A percentile compares a stretch with the other conserved stretches of the same genome.
These are phyloP conservation scores for Cyclotella choctawhatcheeana DNA, from an alignment of 108 stramenopile genomes.

Conservation along the genomic window DNA sequence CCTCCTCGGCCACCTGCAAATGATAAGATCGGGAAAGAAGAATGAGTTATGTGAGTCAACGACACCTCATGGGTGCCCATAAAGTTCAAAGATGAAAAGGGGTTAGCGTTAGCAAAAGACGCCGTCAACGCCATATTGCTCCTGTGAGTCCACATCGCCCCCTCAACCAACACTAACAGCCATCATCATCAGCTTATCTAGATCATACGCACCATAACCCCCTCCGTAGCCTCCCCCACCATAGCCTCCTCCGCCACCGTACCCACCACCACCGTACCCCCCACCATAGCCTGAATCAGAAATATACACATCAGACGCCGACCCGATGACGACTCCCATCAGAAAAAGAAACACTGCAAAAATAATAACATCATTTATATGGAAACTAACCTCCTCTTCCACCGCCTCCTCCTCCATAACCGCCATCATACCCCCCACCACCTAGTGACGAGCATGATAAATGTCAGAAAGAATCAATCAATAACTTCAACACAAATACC, in stretches of 20 bases:
- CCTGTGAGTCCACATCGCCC: too few relatives aligned
- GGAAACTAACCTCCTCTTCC: constrained; percentile 35
- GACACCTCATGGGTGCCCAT: neutral
- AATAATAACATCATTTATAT: neutral
- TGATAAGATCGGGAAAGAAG: neutral
- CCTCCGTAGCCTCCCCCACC: constrained; percentile 27
- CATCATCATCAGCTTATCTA: neutral
- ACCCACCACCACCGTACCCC: neutral
- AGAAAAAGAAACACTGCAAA: neutral
- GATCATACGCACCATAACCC: constrained; percentile 9
- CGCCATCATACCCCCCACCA: constrained; percentile 32
- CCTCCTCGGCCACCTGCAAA: constrained; percentile 28
- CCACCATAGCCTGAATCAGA: constrained; percentile 5
- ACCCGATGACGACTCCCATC: neutral
- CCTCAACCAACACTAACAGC: too few relatives aligned
- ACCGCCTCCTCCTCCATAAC: constrained; percentile 49
- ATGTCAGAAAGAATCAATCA: too few relatives aligned
- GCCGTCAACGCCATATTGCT: too few relatives aligned
- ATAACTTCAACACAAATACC: too few relatives aligned
- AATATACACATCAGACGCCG: neutral
- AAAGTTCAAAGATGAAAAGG: too few relatives aligned
- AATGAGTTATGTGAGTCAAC: neutral
- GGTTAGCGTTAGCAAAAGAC: constrained; percentile 1
- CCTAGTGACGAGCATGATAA: too few relatives aligned
- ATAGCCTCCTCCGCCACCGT: neutral